Conservation (phyloP, 495 filamentous ascomycete genomes). For the Penicillium ochrochloron region DNA sequence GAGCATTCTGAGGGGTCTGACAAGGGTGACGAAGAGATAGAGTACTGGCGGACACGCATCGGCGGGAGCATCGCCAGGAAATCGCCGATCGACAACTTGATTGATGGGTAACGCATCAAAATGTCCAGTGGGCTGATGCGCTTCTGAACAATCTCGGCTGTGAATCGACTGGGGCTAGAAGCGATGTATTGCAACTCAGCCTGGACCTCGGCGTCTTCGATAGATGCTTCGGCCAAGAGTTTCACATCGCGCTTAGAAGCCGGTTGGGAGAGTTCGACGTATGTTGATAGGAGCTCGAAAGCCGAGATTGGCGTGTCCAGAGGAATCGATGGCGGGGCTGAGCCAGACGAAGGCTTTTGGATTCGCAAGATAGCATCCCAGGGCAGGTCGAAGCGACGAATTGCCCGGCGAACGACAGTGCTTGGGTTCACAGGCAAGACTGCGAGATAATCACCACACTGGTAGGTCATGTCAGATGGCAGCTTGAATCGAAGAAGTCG, state of each 20-base stretch:
- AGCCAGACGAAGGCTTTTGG: constrained; percentile 36
- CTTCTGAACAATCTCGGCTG: constrained; percentile 56
- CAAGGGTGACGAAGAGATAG: constrained; percentile 77
- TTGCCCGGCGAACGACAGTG: constrained; percentile 58
- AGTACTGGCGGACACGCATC: constrained; percentile 77
- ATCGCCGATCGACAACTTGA: constrained; percentile 60
- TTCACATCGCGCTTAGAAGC: constrained; percentile 61
- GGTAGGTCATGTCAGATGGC: constrained; percentile 67
- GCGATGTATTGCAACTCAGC: constrained; percentile 38
- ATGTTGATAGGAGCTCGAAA: constrained; percentile 64
- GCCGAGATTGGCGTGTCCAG: constrained; percentile 62
- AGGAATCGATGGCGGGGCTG: constrained; percentile 59
- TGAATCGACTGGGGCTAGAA: constrained; percentile 47
- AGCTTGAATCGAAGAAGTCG: constrained; percentile 68
- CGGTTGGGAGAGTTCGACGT: constrained; percentile 73
- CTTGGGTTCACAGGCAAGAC: constrained; percentile 71
- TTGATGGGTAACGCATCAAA: constrained; percentile 59
- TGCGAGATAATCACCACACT: constrained; percentile 76
- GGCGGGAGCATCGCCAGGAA: constrained; percentile 74
- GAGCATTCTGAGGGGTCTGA: constrained; percentile 60
- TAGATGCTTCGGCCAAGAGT: constrained; percentile 47
- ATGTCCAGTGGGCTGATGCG: constrained; percentile 68
- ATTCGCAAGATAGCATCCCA: constrained; percentile 63
- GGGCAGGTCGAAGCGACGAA: constrained; percentile 59
- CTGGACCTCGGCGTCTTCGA: constrained; percentile 32